Evolutionary conservation across 179 eudicot genomes (phyloP).

Genomic region (Carnegiea gigantea): DNA sequence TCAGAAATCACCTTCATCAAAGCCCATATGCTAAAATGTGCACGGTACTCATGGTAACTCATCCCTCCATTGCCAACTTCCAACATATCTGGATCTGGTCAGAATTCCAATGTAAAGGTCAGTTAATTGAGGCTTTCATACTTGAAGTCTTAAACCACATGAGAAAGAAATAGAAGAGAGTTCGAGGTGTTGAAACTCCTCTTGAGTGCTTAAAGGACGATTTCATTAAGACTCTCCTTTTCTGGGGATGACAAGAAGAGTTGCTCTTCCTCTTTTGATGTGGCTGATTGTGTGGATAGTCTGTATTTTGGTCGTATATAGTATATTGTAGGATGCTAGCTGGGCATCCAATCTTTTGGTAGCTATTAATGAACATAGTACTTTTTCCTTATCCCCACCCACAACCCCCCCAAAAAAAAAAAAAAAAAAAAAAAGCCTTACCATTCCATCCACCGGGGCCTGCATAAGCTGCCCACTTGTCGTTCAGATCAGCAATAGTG

Average conservation of each 20-base stretch:
- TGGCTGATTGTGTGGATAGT: too few relatives aligned
- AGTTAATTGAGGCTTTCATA: slow-evolving; percentile 16
- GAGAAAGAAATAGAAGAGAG: neutral
- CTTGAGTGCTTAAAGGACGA: too few relatives aligned
- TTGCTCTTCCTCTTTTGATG: too few relatives aligned
- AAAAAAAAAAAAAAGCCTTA: slow-evolving; percentile 31
- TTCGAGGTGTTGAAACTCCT: too few relatives aligned
- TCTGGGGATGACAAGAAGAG: too few relatives aligned
- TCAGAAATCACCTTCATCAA: slow-evolving; percentile 72
- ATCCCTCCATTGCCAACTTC: slow-evolving; percentile 99
- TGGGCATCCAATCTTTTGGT: too few relatives aligned
- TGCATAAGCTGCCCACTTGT: slow-evolving; percentile 96
- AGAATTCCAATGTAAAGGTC: slow-evolving; percentile 14
- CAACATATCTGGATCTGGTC: slow-evolving; percentile 97
- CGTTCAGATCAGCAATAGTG: slow-evolving; percentile 80
- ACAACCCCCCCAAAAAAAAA: too few relatives aligned
- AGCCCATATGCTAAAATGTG: slow-evolving; percentile 99
- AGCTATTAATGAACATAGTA: too few relatives aligned
- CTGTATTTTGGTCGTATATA: too few relatives aligned
- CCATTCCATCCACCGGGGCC: slow-evolving; percentile 99
- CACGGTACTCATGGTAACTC: slow-evolving; percentile 79
- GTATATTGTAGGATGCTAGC: too few relatives aligned
- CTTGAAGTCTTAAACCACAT: slow-evolving; percentile 1
- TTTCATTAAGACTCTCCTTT: too few relatives aligned
- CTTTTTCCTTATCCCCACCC: too few relatives aligned